Evolutionary conservation across 805 yeast species (phyloP), one percentile per base, ranked within the genome.

Genomic region (Myxozyma lipomycoides): DNA sequence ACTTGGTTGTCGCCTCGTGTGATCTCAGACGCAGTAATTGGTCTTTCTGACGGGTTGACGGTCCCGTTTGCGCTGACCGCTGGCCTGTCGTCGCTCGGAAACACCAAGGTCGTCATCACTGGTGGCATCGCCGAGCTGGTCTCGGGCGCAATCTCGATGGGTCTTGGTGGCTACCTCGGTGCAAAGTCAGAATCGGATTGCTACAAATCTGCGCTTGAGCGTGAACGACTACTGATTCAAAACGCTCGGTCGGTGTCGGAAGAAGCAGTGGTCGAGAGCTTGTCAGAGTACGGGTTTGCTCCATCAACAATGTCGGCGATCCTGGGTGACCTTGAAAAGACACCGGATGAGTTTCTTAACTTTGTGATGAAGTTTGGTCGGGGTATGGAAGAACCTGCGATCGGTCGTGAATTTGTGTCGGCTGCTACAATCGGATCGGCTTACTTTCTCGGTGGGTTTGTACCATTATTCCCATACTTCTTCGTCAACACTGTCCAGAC

Each of bases 21-120:
- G 23, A 86, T 91, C 84, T 83, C 93, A 41, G 98, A 91, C 67
- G 76, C 86, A 49, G 88, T 91, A 60, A 91, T 91, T 64, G 98
- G 98, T 3, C 78, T 91, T 45, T 83, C 93, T 32, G 98, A 91
- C 67, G 98, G 98, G 3, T 77, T 91, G 59, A 91, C 98, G 0
- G 98, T 91, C 37, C 98, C 98, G n/a, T 91, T 91, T 75, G 98
- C 98, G 1, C 77, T 93, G 61, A 93, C 98, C 1, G 98, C 98
- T 0, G 98, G 98, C 43, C 76, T 91, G 49, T 84, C 95, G 1
- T 83, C 95, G 1, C 76, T 91, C 46, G 98, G 98, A 46, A 86
- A 87, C 67, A 74, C 96, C 17, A 84, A 79, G 67, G 77, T 91
- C 57, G 98, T 91, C 45, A 89, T 91, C 55, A 89, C 98, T 24